Evolutionary conservation across 306 rosid genomes (phyloP), one percentile per base, ranked within the genome.

Genomic region (Lupinus albus): DNA sequence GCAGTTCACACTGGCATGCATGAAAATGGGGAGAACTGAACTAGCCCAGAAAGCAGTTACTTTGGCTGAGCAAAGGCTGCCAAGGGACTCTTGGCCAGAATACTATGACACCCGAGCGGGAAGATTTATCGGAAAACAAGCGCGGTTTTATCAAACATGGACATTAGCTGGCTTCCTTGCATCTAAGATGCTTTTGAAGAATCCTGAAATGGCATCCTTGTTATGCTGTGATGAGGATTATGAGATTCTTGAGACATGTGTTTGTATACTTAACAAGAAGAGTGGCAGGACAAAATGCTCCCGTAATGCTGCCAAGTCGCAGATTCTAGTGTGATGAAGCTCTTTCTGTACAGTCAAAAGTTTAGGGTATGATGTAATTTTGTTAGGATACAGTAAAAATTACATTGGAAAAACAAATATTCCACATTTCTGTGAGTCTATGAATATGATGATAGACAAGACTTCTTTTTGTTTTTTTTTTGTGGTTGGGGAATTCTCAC

Each of bases 1-100:
- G 72, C 86, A 93, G 99, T 93, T 93, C 87, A 83, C 99, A 0
- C 57, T 93, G 75, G 97, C 99, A 42, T 94, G 97, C 88, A 85
- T 94, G 77, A 94, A 90, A 84, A 90, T 94, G 97, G 91, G 86
- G 49, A 81, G 86, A 73, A 6, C 20, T 4, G 90, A 88, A n/a
- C 72, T 88, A 55, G 99, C 99, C 3, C 78, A 81, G 47, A 85
- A 88, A 75, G 97, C 97, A 3, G 78, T 86, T 67, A 84, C 74
- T 38, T 65, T 84, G 81, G 96, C 95, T 25, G 99, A 90, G 86
- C 81, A 86, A 75, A 84, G 95, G 76, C 82, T 94, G 42, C 81
- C 81, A 35, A 4, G 16, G 9, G 97, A 94, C 69, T 80, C 72
- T 5, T 90, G 99, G 99, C 97, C 99, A 8, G 99, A 94, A 77